These are phyloP conservation scores for Naganishia vishniacii DNA, from an alignment of 768 basidiomycete species.

Conservation along the genomic window DNA sequence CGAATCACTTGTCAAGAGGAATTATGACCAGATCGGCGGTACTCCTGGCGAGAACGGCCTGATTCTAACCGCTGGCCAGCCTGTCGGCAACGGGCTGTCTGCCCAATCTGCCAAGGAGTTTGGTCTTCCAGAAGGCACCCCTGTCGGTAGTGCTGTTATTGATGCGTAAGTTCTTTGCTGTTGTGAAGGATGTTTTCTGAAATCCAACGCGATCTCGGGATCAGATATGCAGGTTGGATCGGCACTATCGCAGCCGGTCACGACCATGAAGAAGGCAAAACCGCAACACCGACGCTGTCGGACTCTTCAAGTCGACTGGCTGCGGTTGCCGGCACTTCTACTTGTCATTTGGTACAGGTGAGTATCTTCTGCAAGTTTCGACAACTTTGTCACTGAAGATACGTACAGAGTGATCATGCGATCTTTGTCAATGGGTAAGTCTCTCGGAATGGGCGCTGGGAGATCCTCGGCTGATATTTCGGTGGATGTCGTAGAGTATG, in stretches of 20 bases:
- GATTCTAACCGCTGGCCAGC: conserved; percentile 71
- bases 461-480: neutral
- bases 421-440: conserved; percentile 78
- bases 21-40: conserved; percentile 71
- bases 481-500: conserved; percentile 35
- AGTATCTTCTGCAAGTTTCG: conserved; percentile 19
- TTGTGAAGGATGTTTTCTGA: too few species aligned
- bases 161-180: conserved; percentile 64
- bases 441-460: neutral
- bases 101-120: conserved; percentile 74
- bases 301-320: conserved; percentile 79
- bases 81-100: conserved; percentile 76
- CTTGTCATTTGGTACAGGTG: conserved; percentile 89
- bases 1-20: conserved; percentile 52
- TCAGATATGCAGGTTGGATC: conserved; percentile 80
- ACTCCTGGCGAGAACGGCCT: conserved; percentile 55
- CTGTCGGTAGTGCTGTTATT: conserved; percentile 90
- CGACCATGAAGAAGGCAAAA: conserved; percentile 53
- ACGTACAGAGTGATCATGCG: conserved; percentile 64
- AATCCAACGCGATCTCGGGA: conserved; percentile 42
- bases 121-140: conserved; percentile 75
- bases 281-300: conserved; percentile 58
- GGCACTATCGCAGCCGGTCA: conserved; percentile 77
- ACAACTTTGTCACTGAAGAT: neutral
- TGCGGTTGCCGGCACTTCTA: conserved; percentile 91